phyloP scores from a whole-genome alignment of 805 yeast genomes.

The Kregervanrija delftensis region DNA sequence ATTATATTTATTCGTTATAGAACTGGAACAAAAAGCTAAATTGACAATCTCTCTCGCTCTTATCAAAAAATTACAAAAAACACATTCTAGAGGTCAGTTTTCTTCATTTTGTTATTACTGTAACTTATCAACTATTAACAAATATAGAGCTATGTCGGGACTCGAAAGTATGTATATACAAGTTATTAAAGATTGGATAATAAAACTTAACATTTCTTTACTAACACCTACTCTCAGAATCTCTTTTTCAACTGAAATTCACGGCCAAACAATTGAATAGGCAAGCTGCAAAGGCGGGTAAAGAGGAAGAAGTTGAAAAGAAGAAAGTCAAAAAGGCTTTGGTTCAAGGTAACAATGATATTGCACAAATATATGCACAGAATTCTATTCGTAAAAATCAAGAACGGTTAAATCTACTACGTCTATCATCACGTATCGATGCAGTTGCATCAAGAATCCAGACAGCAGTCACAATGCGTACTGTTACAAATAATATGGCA shows the following conservation, averaged over 20 bases:
- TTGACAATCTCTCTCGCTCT: no score
- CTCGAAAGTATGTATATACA: constrained; percentile 31
- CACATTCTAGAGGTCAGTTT: no score
- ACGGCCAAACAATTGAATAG: constrained; percentile 89
- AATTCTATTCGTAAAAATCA: constrained; percentile 90
- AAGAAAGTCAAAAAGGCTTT: constrained; percentile 86
- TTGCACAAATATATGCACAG: constrained; percentile 90
- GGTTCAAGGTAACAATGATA: constrained; percentile 79
- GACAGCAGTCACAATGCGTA: constrained; percentile 96
- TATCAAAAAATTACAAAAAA: no score
- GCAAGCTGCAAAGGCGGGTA: constrained; percentile 86
- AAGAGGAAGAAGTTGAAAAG: constrained; percentile 83
- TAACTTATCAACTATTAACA: no score
- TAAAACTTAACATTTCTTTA: not conserved
- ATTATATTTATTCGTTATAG: no score
- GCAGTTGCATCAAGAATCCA: constrained; percentile 95
- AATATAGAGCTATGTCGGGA: constrained; percentile 28
- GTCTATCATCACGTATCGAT: constrained; percentile 85
- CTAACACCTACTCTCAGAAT: constrained; percentile 32
- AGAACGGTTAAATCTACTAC: constrained; percentile 73
- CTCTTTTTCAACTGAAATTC: constrained; percentile 66
- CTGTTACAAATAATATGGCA: constrained; percentile 91
- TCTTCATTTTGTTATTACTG: no score
- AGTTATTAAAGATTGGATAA: no score
- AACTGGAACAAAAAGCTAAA: no score